Evolutionary conservation across 140 eudicot species (phyloP).

Genomic region (Cichorium intybus): DNA sequence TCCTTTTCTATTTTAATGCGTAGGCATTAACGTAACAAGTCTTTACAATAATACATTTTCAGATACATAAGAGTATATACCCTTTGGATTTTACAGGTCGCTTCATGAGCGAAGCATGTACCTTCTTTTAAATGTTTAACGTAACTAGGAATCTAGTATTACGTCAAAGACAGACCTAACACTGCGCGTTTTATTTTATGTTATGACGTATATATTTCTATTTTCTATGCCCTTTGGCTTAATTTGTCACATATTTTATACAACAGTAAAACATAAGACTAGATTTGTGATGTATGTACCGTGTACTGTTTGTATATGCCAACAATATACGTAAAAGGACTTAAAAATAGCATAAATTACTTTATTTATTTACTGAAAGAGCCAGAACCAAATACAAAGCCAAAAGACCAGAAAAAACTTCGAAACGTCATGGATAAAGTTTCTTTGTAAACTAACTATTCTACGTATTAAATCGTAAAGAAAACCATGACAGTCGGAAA

Average conservation of each 20-base stretch:
- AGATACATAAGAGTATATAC: not conserved
- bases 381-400: not conserved
- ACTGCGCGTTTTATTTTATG: no score
- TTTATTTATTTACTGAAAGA: not conserved
- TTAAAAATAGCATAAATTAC: not conserved
- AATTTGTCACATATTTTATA: no score
- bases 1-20: not conserved
- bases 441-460: not conserved
- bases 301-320: not conserved
- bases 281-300: not conserved
- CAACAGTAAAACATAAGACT: no score
- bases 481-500: not conserved
- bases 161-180: no score
- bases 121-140: no score
- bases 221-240: not conserved
- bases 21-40: not conserved
- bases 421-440: not conserved
- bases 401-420: no score
- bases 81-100: not conserved
- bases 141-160: no score
- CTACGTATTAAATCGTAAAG: not conserved
- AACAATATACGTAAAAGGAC: not conserved
- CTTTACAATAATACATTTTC: not conserved
- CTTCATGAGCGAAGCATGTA: no score
- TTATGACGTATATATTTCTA: no score